These are phyloP conservation scores for Eucalyptus leucophloia DNA, from an alignment of 345 rosid genomes.

Conservation along the genomic window DNA sequence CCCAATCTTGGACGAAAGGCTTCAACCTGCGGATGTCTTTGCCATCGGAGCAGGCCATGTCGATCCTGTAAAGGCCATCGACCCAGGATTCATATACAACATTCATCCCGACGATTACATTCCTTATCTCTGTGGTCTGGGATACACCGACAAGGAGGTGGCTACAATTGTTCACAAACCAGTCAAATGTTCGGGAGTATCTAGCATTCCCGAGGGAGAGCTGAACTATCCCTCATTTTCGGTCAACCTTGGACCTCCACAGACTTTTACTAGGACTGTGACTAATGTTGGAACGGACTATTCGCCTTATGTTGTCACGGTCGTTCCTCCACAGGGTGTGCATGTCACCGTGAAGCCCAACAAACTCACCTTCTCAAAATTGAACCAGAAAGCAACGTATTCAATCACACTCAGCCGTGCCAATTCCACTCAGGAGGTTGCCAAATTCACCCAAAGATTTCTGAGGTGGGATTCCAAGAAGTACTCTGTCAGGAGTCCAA, in stretches of 20 bases:
- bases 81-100: background rate
- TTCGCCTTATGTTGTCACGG: background rate
- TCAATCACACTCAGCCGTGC: background rate
- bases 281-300: background rate
- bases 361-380: background rate
- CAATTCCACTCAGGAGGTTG: background rate
- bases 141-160: background rate
- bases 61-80: background rate
- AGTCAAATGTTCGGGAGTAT: background rate
- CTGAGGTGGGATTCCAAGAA: background rate
- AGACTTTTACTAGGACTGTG: background rate
- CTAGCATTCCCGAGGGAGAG: background rate
- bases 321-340: background rate
- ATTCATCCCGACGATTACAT: background rate
- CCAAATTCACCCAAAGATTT: background rate
- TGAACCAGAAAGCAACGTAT: background rate
- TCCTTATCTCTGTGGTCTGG: background rate
- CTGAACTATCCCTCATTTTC: background rate
- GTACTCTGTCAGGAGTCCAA: background rate
- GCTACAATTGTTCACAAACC: background rate
- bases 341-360: background rate
- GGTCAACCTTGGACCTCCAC: background rate
- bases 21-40: background rate
- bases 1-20: background rate
- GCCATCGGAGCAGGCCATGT: background rate